These are phyloP conservation scores for Ulota crispa DNA, from an alignment of 225 moss, liverwort and hornwort species.

Conservation along the genomic window DNA sequence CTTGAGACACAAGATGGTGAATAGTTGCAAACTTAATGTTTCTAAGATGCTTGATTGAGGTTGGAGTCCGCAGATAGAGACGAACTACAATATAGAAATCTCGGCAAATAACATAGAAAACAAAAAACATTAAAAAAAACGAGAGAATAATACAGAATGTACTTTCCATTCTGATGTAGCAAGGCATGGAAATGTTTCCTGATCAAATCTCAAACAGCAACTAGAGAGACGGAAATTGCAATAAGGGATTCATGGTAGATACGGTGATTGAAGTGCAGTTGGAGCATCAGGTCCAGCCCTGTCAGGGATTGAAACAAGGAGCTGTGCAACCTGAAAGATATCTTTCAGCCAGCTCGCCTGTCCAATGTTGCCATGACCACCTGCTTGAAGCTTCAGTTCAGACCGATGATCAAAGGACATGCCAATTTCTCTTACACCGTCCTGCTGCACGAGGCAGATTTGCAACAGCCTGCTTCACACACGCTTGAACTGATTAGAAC, in stretches of 20 bases:
- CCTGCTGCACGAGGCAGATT: slow-evolving; percentile 57
- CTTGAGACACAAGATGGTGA: neutral
- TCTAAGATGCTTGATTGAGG: neutral
- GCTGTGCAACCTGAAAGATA: slow-evolving; percentile 57
- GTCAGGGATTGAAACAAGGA: slow-evolving; percentile 81
- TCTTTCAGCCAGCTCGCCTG: slow-evolving; percentile 47
- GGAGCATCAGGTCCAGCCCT: slow-evolving; percentile 61
- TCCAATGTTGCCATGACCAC: slow-evolving; percentile 34
- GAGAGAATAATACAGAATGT: neutral
- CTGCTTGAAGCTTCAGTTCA: slow-evolving; percentile 29
- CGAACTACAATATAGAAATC: neutral
- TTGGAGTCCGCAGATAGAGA: slow-evolving; percentile 8
- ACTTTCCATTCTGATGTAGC: neutral
- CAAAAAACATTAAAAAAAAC: neutral
- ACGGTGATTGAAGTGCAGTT: slow-evolving; percentile 66
- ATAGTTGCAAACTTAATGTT: slow-evolving; percentile 8
- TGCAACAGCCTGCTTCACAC: slow-evolving; percentile 68
- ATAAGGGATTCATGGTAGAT: slow-evolving; percentile 38
- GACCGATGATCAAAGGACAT: slow-evolving; percentile 53
- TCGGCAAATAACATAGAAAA: neutral
- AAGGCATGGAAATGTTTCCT: neutral
- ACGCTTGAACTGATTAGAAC: slow-evolving; percentile 17
- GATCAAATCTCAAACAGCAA: neutral
- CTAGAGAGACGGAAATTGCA: neutral
- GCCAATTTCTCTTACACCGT: slow-evolving; percentile 66